Percentiles rank a stretch among this genome's conserved stretches.
These are phyloP conservation scores for Backusella tarrabulga DNA, from an alignment of 192 early-diverging fungal genomes.

Conservation along the genomic window DNA sequence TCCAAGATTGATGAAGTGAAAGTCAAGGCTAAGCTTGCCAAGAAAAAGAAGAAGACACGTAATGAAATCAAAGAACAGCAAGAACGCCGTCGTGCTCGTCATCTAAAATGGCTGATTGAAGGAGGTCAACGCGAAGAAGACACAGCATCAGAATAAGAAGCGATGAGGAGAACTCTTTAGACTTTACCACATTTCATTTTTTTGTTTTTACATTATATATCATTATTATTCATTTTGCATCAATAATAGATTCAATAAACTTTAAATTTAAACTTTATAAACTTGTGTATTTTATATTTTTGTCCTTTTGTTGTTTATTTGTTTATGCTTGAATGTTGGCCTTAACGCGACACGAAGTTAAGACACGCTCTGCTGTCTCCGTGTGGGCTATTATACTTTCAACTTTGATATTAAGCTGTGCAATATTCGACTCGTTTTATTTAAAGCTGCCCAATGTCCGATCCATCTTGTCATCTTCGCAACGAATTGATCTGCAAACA, in stretches of 20 bases:
- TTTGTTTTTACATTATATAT: too few species aligned
- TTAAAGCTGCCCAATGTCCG: background rate
- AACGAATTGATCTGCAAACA: slow-evolving; percentile 40
- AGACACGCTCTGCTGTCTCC: background rate
- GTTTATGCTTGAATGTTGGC: background rate
- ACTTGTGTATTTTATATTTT: background rate
- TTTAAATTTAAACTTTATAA: background rate
- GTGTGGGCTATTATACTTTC: background rate
- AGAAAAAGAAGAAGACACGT: slow-evolving; percentile 56
- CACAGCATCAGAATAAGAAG: background rate
- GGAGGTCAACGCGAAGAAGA: slow-evolving; percentile 31
- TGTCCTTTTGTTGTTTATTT: background rate
- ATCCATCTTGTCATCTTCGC: slow-evolving; percentile 1
- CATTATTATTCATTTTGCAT: too few species aligned
- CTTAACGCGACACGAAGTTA: background rate
- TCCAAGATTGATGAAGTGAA: slow-evolving; percentile 44
- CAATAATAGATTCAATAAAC: too few species aligned
- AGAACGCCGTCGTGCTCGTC: slow-evolving; percentile 45
- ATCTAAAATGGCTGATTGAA: slow-evolving; percentile 48
- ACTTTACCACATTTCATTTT: too few species aligned
- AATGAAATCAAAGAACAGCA: slow-evolving; percentile 53
- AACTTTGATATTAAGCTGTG: background rate
- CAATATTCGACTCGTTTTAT: background rate
- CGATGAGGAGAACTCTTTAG: too few species aligned
- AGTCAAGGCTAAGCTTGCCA: slow-evolving; percentile 46